phyloP scores from a whole-genome alignment of 306 rosid genomes.

The Cicer judaicum region DNA sequence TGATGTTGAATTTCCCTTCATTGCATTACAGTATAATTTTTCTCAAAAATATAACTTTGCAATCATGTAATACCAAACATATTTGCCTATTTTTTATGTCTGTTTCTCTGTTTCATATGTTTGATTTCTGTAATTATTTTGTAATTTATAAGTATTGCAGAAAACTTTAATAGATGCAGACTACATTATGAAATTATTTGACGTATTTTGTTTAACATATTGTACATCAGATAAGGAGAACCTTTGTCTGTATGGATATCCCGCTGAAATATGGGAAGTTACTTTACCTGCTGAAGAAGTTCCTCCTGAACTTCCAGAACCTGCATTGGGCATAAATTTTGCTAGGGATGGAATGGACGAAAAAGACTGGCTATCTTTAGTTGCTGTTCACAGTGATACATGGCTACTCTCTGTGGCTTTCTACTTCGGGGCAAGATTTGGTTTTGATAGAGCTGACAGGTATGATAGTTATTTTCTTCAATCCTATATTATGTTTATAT shows the following conservation, averaged over 20 bases:
- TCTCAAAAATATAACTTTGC: not conserved
- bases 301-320: conserved; percentile 55
- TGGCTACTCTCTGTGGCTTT: conserved; percentile 54
- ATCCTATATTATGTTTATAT: not conserved
- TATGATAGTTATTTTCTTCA: conserved; percentile 1
- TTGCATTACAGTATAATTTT: not conserved
- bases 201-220: conserved; percentile 23
- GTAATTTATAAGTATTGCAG: not conserved
- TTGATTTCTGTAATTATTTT: conserved; percentile 9
- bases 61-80: not conserved
- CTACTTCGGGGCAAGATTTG: conserved; percentile 54
- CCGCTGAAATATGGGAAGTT: conserved; percentile 49
- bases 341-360: conserved; percentile 53
- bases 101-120: conserved; percentile 11
- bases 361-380: conserved; percentile 55
- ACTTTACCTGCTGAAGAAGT: conserved; percentile 53
- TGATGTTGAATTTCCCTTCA: not conserved
- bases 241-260: conserved; percentile 50
- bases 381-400: conserved; percentile 51
- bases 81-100: not conserved
- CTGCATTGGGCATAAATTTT: conserved; percentile 54
- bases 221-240: conserved; percentile 48
- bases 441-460: conserved; percentile 54
- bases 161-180: not conserved
- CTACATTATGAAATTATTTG: conserved; percentile 10